Conservation (phyloP, 2,329 filamentous ascomycete species). For the Phialemoniopsis sp. region DNA sequence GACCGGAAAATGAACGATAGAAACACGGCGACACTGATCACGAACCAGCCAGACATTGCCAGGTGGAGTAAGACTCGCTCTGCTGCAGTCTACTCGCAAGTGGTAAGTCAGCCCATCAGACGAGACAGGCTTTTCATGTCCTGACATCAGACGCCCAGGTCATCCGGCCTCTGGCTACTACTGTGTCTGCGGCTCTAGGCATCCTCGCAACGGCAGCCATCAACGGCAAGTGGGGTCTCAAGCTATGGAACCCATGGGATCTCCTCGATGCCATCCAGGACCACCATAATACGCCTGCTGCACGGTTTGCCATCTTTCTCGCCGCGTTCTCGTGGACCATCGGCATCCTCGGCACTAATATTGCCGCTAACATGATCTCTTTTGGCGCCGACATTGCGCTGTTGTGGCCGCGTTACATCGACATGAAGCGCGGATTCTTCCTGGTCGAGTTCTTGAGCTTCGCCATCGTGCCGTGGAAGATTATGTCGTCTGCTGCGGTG, state of each 20-base stretch:
- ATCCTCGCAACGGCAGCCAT: slow-evolving; percentile 37
- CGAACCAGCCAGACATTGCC: slow-evolving; percentile 38
- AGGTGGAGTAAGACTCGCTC: slow-evolving; percentile 30
- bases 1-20: too few species aligned
- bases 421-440: slow-evolving; percentile 26
- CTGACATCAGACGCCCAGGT: too few species aligned
- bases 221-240: slow-evolving; percentile 32
- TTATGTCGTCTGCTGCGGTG: slow-evolving; percentile 11
- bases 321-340: slow-evolving; percentile 11
- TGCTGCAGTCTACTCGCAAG: slow-evolving; percentile 34
- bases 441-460: slow-evolving; percentile 12
- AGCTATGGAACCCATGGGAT: slow-evolving; percentile 15
- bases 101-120: slow-evolving; percentile 33
- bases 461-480: slow-evolving; percentile 16
- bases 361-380: slow-evolving; percentile 27
- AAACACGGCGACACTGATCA: slow-evolving; percentile 27
- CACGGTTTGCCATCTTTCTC: slow-evolving; percentile 13
- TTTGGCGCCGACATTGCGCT: slow-evolving; percentile 30
- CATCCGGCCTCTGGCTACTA: too few species aligned
- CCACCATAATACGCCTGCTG: slow-evolving; percentile 9
- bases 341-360: slow-evolving; percentile 12
- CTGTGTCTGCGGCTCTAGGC: slow-evolving; percentile 34
- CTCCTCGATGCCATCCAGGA: slow-evolving; percentile 14
- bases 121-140: too few species aligned
- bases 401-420: slow-evolving; percentile 26